These are phyloP conservation scores for Fusarium secorum DNA, from an alignment of 2,329 filamentous ascomycete species.

Conservation along the genomic window DNA sequence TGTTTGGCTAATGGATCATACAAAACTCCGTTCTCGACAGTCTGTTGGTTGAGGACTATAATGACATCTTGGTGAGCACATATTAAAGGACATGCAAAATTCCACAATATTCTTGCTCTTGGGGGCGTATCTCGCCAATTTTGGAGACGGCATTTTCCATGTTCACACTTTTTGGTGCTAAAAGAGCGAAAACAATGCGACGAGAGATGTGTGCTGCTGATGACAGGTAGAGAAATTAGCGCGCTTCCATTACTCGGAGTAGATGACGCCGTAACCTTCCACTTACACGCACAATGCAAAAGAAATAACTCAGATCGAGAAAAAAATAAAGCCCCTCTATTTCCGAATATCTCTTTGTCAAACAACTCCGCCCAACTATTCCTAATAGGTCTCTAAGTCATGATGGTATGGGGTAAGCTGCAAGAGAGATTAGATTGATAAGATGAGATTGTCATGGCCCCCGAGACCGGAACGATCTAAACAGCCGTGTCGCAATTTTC, in stretches of 20 bases:
- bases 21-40: background rate
- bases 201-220: background rate
- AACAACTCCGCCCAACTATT: background rate
- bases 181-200: background rate
- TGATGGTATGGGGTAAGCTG: constrained; percentile 25
- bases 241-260: background rate
- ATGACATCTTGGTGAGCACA: background rate
- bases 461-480: constrained; percentile 29
- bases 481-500: constrained; percentile 22
- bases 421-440: constrained; percentile 35
- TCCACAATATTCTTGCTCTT: background rate
- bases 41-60: background rate
- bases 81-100: background rate
- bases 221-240: background rate
- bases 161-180: background rate
- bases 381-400: constrained; percentile 5
- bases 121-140: fast-evolving
- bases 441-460: constrained; percentile 30
- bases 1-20: background rate
- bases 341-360: background rate
- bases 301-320: background rate
- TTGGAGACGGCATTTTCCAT: background rate
- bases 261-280: background rate
- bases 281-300: background rate
- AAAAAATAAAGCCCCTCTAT: background rate